Conservation (phyloP, 2,329 filamentous ascomycete species). For the Bipolaris bicolor region DNA sequence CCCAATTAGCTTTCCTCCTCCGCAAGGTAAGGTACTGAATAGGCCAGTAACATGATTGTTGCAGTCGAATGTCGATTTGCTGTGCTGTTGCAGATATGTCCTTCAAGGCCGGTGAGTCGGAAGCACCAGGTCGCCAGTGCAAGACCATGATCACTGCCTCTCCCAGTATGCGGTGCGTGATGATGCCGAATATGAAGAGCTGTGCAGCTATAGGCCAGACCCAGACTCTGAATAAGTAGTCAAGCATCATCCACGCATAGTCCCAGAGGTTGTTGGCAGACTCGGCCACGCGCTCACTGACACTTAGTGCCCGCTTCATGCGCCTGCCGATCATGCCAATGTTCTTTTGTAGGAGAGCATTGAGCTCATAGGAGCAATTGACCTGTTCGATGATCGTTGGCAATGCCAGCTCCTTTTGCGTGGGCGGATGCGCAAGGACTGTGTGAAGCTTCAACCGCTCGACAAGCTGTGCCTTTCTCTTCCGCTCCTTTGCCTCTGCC, state of each 20-base stretch:
- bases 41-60: slow-evolving; percentile 99
- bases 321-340: slow-evolving; percentile 82
- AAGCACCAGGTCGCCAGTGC: slow-evolving; percentile 77
- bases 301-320: slow-evolving; percentile 83
- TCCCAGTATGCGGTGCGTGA: slow-evolving; percentile 79
- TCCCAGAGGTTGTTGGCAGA: slow-evolving; percentile 88
- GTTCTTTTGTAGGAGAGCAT: slow-evolving; percentile 85
- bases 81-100: slow-evolving; percentile 96
- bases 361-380: slow-evolving; percentile 93
- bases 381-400: slow-evolving; percentile 87
- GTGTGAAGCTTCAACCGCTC: slow-evolving; percentile 90
- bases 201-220: slow-evolving; percentile 75
- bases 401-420: slow-evolving; percentile 81
- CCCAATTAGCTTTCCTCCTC: slow-evolving; percentile 90
- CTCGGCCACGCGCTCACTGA: slow-evolving; percentile 92
- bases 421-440: slow-evolving; percentile 75
- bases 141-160: slow-evolving; percentile 79
- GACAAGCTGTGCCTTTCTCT: slow-evolving; percentile 70
- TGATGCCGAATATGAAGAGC: slow-evolving; percentile 76
- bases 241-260: slow-evolving; percentile 70
- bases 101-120: slow-evolving; percentile 83
- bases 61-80: slow-evolving; percentile 93
- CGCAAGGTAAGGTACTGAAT: slow-evolving; percentile 92
- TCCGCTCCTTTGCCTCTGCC: slow-evolving; percentile 70
- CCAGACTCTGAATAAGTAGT: slow-evolving; percentile 74